Evolutionary conservation across 805 yeast species (phyloP).

Genomic region (Kluyveromyces lactis): DNA sequence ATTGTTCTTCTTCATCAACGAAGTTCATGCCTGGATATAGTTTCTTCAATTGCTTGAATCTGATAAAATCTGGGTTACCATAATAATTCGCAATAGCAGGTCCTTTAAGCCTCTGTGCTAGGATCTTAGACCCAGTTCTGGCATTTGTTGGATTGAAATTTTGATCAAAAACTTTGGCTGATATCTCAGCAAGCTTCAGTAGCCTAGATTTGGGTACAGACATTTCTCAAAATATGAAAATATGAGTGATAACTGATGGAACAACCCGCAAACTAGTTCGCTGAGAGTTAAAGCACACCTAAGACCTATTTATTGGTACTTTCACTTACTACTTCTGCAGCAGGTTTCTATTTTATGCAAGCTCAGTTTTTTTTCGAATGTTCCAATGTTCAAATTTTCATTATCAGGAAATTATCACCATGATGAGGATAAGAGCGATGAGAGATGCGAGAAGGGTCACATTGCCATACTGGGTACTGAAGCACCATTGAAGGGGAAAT

Average conservation of each 20-base stretch:
- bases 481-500: too few relatives aligned
- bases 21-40: slow-evolving; percentile 44
- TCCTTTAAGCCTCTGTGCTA: slow-evolving; percentile 63
- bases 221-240: slow-evolving; percentile 14
- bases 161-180: slow-evolving; percentile 60
- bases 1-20: slow-evolving; percentile 60
- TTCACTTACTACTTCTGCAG: too few relatives aligned
- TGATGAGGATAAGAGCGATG: too few relatives aligned
- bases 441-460: too few relatives aligned
- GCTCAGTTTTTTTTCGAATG: too few relatives aligned
- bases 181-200: slow-evolving; percentile 46
- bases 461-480: too few relatives aligned
- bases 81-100: slow-evolving; percentile 63
- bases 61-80: slow-evolving; percentile 64
- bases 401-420: too few relatives aligned
- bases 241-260: background rate
- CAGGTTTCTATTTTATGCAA: too few relatives aligned
- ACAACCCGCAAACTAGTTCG: too few relatives aligned
- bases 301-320: too few relatives aligned
- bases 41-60: slow-evolving; percentile 48
- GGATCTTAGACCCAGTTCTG: slow-evolving; percentile 68
- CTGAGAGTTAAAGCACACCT: too few relatives aligned
- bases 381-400: too few relatives aligned
- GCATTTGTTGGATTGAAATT: slow-evolving; percentile 56
- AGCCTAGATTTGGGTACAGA: slow-evolving; percentile 38